phyloP scores from a whole-genome alignment of 306 rosid species.

The Lathyrus aphaca region DNA sequence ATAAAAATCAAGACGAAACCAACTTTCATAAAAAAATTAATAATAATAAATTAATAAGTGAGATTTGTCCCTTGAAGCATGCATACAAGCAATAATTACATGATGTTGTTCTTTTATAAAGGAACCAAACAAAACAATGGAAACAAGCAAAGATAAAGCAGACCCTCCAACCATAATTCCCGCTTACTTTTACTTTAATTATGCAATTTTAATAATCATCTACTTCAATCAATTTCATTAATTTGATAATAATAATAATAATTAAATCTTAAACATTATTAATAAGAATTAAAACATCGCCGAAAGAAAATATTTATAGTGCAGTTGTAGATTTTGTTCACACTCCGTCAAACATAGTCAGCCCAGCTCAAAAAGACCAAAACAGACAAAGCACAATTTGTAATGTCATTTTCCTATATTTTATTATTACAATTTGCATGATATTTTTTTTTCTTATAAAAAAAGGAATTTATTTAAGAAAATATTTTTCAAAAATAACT shows the following conservation, averaged over 20 bases:
- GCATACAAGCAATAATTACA: conserved; percentile 31
- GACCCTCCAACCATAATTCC: background rate
- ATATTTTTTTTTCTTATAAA: background rate
- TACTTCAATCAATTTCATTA: background rate
- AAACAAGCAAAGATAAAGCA: conserved; percentile 25
- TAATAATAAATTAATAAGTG: background rate
- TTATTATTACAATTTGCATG: background rate
- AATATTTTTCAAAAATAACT: too few relatives aligned
- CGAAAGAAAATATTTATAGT: conserved; percentile 5
- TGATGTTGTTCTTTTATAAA: conserved; percentile 11
- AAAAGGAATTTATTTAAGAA: too few relatives aligned
- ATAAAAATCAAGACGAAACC: background rate
- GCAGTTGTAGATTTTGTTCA: background rate
- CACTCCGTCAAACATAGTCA: background rate
- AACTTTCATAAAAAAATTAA: too few relatives aligned
- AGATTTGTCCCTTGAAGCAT: conserved; percentile 10
- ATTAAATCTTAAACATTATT: background rate
- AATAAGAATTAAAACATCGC: background rate
- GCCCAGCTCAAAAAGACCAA: background rate
- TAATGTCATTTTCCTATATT: background rate
- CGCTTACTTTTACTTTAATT: conserved; percentile 19
- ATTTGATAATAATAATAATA: background rate
- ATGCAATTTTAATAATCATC: conserved; percentile 14
- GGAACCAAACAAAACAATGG: conserved; percentile 16
- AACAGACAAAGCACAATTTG: background rate